These are phyloP conservation scores for Blepharisma undulans DNA, from an alignment of 169 alveolate genomes.

Conservation along the genomic window DNA sequence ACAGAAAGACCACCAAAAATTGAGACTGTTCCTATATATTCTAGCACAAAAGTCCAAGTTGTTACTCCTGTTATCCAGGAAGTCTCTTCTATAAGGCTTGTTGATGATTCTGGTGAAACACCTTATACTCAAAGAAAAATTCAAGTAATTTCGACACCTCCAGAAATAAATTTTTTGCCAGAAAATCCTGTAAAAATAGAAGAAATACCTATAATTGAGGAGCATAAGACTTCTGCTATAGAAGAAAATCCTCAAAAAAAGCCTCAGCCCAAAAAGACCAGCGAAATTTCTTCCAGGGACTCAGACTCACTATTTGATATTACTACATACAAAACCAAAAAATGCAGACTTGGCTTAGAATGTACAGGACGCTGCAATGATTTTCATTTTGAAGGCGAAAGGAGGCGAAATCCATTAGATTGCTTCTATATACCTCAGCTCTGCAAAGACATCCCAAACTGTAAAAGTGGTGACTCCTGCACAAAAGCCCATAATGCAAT, in stretches of 20 bases:
- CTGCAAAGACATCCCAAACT: not conserved
- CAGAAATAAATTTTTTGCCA: not conserved
- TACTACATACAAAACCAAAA: not conserved
- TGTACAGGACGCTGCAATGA: not conserved
- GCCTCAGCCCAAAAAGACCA: not conserved
- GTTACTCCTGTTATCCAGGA: not conserved
- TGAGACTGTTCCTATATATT: not conserved
- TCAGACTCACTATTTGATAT: not conserved
- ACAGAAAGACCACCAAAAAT: not conserved
- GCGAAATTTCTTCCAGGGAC: not conserved
- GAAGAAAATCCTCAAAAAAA: not conserved
- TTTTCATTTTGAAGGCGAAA: slow-evolving; percentile 2
- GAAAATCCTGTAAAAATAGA: not conserved
- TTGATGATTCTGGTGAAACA: not conserved
- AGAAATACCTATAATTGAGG: not conserved
- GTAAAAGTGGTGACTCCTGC: not conserved
- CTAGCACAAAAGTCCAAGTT: not conserved
- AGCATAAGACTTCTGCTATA: not conserved
- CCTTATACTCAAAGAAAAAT: not conserved
- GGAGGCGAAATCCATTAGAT: not conserved
- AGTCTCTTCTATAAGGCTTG: not conserved
- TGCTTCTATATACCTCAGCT: not conserved
- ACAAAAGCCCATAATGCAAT: not conserved
- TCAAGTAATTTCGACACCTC: not conserved
- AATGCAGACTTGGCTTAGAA: not conserved